Evolutionary conservation across 1,284 basidiomycete species (phyloP), one percentile per base, ranked within the genome.

Genomic region (Ceratobasidium sp.): DNA sequence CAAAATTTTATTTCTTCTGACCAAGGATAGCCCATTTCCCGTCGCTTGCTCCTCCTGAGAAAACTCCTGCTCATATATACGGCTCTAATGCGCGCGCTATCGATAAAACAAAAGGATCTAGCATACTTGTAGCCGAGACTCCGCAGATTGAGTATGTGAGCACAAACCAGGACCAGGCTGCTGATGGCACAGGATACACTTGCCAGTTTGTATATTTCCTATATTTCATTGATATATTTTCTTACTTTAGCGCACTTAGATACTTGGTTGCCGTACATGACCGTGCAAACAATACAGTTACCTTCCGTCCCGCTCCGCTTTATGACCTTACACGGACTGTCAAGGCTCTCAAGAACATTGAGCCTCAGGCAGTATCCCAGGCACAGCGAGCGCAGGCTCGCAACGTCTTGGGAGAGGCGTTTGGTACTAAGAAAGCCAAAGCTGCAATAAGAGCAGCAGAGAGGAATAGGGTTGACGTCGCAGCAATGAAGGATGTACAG

Each of bases 351-450:
- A 95, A 95, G 84, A 88, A 54, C 64, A 78, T 82, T 5, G 68
- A 3, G 85, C 87, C 6, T 84, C 87, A 17, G 87, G 88, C 12
- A 86, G 89, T 20, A 86, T 86, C 26, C 82, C 89, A 44, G 89
- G 57, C 65, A 15, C 65, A 91, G 80, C 91, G 90, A 78, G 85
- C 89, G 64, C 88, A 90, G 68, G 91, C 92, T 48, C 89, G 93
- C 40, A 94, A 91, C 78, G 87, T 90, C n/a, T 90, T 98, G 0
- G 96, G 96, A 44, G 92, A 95, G 83, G 91, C 93, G 0, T 98
- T 98, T 81, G 96, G 96, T 28, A 97, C 96, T 15, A 94, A 95
- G 85, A 98, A 97, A 83, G 94, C 95, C 52, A 93, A 95, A 85
- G 91, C 91, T 17, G 92, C 91, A 42, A 96, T 98, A 81, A 90